phyloP scores from a whole-genome alignment of 2,329 filamentous ascomycete genomes.

The Cytospora piceae region DNA sequence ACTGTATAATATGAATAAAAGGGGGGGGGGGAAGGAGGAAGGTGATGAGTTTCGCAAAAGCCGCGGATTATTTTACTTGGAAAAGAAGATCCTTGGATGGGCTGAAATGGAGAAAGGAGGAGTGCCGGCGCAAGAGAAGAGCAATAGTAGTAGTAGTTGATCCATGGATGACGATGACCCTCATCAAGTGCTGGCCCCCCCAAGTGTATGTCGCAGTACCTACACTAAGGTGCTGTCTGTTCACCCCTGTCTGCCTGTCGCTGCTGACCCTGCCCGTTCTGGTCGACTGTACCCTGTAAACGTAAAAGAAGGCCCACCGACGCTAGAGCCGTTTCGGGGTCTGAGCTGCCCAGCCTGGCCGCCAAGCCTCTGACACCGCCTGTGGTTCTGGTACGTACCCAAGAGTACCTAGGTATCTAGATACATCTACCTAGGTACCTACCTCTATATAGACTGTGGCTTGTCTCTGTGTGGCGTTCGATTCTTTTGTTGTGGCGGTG shows the following conservation, averaged over 20 bases:
- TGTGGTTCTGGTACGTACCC: not conserved
- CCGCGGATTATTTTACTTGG: no score
- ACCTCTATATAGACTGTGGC: no score
- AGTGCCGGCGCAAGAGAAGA: not conserved
- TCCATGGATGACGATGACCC: slow-evolving; percentile 7
- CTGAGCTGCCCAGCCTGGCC: not conserved
- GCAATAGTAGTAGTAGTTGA: no score
- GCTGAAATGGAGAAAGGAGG: no score
- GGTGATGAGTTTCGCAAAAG: not conserved
- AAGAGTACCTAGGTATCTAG: no score
- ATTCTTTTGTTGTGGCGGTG: no score
- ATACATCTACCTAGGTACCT: no score
- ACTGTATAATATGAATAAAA: not conserved
- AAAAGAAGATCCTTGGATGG: not conserved
- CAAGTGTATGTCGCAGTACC: no score
- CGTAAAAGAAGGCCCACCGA: slow-evolving; percentile 6
- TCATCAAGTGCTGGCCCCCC: not conserved
- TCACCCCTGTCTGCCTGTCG: not conserved
- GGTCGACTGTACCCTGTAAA: no score
- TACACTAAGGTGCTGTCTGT: not conserved
- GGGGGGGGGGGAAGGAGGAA: not conserved
- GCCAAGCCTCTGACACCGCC: slow-evolving; percentile 14
- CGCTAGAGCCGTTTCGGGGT: slow-evolving; percentile 11
- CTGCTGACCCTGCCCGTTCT: no score
- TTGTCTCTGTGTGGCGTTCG: no score